phyloP scores from a whole-genome alignment of 129 eudicot genomes.

The Artemisia tridentata region DNA sequence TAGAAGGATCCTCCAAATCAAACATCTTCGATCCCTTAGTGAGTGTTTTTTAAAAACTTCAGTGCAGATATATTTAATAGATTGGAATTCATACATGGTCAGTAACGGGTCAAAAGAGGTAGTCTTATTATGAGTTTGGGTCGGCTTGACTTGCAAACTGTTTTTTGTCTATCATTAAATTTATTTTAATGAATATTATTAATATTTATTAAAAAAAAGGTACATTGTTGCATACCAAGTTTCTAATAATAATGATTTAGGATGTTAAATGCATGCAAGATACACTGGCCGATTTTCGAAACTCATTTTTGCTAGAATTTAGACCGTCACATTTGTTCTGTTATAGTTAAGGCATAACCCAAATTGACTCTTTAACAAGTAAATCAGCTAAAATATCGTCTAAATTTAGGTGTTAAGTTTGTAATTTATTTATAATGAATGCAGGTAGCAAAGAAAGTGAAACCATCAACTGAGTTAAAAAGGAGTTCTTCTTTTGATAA shows the following conservation, averaged over 20 bases:
- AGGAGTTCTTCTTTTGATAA: slow-evolving; percentile 85
- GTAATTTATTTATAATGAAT: slow-evolving; percentile 3
- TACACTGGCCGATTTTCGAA: background rate
- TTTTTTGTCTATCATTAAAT: background rate
- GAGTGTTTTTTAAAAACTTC: slow-evolving; percentile 29
- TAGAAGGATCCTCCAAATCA: slow-evolving; percentile 52
- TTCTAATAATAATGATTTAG: background rate
- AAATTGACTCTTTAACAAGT: background rate
- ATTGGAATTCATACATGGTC: slow-evolving; percentile 2
- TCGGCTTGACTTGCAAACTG: background rate
- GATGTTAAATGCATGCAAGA: background rate
- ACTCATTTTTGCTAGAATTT: background rate
- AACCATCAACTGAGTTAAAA: slow-evolving; percentile 55
- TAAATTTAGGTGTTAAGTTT: background rate
- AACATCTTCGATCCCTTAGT: slow-evolving; percentile 63
- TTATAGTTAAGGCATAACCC: background rate
- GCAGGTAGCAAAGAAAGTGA: slow-evolving; percentile 62
- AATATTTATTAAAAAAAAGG: no score
- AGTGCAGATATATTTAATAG: background rate
- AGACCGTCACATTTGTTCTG: background rate
- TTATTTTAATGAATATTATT: background rate
- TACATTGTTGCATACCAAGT: no score
- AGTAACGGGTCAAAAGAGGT: background rate
- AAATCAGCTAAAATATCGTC: background rate
- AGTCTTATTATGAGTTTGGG: background rate